Conservation (phyloP, 2,329 filamentous ascomycete species). For the Cladosporium sphaerospermum region DNA sequence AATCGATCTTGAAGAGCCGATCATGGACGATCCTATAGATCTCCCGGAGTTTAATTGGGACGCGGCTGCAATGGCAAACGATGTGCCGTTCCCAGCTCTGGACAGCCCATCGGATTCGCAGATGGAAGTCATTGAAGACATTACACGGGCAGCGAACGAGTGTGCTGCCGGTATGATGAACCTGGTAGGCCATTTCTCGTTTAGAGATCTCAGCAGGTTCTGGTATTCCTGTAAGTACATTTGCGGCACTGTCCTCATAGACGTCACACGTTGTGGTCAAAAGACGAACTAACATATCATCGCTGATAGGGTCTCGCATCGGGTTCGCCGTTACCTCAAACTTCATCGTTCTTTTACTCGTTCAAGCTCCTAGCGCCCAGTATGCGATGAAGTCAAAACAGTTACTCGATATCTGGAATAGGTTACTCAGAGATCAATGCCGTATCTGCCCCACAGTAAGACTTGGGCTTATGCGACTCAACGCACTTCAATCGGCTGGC, state of each 20-base stretch:
- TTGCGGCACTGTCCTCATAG: background rate
- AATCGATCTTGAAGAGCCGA: slow-evolving; percentile 5
- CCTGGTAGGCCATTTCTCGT: background rate
- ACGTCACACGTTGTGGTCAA: background rate
- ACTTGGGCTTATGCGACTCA: slow-evolving; percentile 1
- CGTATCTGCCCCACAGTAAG: background rate
- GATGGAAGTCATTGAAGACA: background rate
- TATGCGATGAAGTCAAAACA: slow-evolving; percentile 3
- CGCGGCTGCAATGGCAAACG: background rate
- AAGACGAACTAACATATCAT: background rate
- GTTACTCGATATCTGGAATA: slow-evolving; percentile 2
- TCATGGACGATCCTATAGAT: background rate
- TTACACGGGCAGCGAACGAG: background rate
- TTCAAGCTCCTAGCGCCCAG: slow-evolving; percentile 3
- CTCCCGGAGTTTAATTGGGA: slow-evolving; percentile 1
- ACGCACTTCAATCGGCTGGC: background rate
- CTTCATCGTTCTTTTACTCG: background rate
- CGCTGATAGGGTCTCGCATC: slow-evolving; percentile 1
- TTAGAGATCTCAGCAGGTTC: background rate
- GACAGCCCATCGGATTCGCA: background rate
- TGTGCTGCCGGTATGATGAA: slow-evolving; percentile 4
- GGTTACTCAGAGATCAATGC: background rate
- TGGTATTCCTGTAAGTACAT: slow-evolving; percentile 4
- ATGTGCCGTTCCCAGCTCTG: background rate
- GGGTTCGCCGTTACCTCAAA: slow-evolving; percentile 7